Evolutionary conservation across 1,139 yeast species (phyloP).

Genomic region (Geotrichum carabidarum): DNA sequence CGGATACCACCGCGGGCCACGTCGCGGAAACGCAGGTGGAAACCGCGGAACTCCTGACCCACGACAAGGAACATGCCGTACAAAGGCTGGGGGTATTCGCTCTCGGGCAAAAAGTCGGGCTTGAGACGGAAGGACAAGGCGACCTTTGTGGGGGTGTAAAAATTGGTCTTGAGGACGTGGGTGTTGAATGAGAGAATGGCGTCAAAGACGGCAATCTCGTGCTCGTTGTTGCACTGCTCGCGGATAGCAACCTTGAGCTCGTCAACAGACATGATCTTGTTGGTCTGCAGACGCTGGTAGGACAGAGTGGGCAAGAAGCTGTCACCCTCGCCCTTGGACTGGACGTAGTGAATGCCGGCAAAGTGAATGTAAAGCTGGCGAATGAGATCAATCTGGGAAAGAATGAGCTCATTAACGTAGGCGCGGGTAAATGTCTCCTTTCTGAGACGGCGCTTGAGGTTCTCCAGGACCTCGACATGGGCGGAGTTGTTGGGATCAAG

Average conservation of each 20-base stretch:
- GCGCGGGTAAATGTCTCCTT: constrained; percentile 90
- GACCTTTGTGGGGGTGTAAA: constrained; percentile 88
- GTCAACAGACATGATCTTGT: constrained; percentile 67
- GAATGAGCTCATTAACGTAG: constrained; percentile 73
- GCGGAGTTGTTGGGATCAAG: constrained; percentile 58
- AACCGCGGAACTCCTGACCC: constrained; percentile 95
- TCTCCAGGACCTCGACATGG: constrained; percentile 66
- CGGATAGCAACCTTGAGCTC: constrained; percentile 67
- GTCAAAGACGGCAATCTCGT: constrained; percentile 73
- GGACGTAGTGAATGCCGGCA: constrained; percentile 84
- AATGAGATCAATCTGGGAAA: constrained; percentile 63
- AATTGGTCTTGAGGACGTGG: constrained; percentile 86
- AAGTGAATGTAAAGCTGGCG: constrained; percentile 85
- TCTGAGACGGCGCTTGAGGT: constrained; percentile 83
- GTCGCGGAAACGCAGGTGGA: constrained; percentile 95
- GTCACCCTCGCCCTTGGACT: constrained; percentile 50
- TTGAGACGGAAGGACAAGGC: constrained; percentile 89
- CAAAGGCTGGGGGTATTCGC: constrained; percentile 89
- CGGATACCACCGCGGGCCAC: constrained; percentile 98
- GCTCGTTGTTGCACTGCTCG: constrained; percentile 70
- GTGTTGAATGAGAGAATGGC: constrained; percentile 82
- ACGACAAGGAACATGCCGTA: constrained; percentile 93
- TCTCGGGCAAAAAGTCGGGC: constrained; percentile 74
- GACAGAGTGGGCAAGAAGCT: constrained; percentile 69
- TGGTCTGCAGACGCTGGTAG: constrained; percentile 78